These are phyloP conservation scores for Dictyostelium firmibasis DNA, from an alignment of 78 protist genomes.

Conservation along the genomic window DNA sequence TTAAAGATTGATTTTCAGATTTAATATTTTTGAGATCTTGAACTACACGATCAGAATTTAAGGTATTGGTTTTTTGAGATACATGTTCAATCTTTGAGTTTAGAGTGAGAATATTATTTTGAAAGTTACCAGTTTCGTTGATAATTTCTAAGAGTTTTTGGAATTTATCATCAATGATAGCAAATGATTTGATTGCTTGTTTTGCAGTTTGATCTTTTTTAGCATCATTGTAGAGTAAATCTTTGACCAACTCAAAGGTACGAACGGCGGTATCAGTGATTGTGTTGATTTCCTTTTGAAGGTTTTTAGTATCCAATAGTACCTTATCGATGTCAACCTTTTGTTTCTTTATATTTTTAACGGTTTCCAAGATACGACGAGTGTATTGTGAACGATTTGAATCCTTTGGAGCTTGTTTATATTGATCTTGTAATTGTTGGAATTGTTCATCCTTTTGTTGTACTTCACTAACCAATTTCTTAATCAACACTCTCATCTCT, in stretches of 20 bases:
- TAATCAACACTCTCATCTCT: constrained; percentile 73
- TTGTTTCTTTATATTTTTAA: constrained; percentile 87
- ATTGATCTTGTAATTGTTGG: constrained; percentile 68
- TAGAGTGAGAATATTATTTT: constrained; percentile 69
- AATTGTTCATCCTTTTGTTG: constrained; percentile 77
- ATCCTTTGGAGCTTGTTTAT: constrained; percentile 75
- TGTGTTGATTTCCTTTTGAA: constrained; percentile 86
- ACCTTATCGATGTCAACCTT: constrained; percentile 85
- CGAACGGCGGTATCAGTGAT: constrained; percentile 77
- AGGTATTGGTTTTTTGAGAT: constrained; percentile 27
- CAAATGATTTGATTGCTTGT: constrained; percentile 63
- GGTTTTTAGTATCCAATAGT: constrained; percentile 74
- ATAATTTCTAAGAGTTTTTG: constrained; percentile 35
- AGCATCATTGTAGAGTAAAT: constrained; percentile 78
- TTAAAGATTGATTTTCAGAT: constrained; percentile 65
- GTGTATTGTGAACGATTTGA: constrained; percentile 84
- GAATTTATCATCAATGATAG: constrained; percentile 62
- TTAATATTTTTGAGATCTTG: constrained; percentile 64
- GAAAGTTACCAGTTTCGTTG: constrained; percentile 71
- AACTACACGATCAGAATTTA: constrained; percentile 67
- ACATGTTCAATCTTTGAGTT: constrained; percentile 58
- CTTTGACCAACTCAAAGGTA: constrained; percentile 80
- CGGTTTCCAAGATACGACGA: constrained; percentile 85
- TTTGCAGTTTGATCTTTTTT: constrained; percentile 55
- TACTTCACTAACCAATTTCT: constrained; percentile 65